phyloP scores from a whole-genome alignment of 176 grass and related monocot genomes.

The Oryza officinalis region DNA sequence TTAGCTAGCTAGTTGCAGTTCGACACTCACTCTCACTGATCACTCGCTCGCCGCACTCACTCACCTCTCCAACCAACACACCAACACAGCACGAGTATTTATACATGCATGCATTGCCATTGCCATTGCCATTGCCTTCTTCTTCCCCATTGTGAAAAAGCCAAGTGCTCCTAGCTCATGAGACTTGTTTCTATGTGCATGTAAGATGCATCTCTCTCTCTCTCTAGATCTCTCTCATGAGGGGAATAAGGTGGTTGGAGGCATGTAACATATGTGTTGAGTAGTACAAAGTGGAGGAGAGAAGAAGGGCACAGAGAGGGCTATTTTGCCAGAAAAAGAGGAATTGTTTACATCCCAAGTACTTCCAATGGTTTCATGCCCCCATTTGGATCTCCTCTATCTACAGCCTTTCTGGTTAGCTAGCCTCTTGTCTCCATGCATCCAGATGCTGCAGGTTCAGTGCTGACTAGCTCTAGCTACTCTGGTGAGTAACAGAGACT shows the following conservation, averaged over 20 bases:
- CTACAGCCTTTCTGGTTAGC: conserved; percentile 8
- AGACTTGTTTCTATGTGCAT: conserved; percentile 51
- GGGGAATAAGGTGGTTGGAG: conserved; percentile 49
- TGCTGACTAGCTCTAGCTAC: no score
- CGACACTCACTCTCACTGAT: not conserved
- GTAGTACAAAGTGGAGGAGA: conserved; percentile 10
- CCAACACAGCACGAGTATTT: conserved; percentile 32
- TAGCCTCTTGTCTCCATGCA: not conserved
- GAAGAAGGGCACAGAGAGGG: conserved; percentile 32
- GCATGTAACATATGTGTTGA: conserved; percentile 44
- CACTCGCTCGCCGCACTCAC: not conserved
- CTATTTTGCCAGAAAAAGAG: conserved; percentile 7
- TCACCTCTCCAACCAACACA: not conserved
- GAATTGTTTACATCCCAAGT: conserved; percentile 37
- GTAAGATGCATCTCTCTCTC: conserved; percentile 39
- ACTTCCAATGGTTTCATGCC: conserved; percentile 38
- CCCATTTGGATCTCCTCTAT: conserved; percentile 12
- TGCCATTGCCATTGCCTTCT: not conserved
- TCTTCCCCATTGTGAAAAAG: not conserved
- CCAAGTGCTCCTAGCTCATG: conserved; percentile 43
- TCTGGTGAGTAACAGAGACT: no score
- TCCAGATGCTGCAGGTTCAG: no score
- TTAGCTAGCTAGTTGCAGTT: not conserved
- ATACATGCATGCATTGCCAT: not conserved
- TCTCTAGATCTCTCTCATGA: not conserved